Percentiles rank a stretch among this genome's conserved stretches.
Conservation (phyloP, 495 filamentous ascomycete species). For the Neurospora sp. region DNA sequence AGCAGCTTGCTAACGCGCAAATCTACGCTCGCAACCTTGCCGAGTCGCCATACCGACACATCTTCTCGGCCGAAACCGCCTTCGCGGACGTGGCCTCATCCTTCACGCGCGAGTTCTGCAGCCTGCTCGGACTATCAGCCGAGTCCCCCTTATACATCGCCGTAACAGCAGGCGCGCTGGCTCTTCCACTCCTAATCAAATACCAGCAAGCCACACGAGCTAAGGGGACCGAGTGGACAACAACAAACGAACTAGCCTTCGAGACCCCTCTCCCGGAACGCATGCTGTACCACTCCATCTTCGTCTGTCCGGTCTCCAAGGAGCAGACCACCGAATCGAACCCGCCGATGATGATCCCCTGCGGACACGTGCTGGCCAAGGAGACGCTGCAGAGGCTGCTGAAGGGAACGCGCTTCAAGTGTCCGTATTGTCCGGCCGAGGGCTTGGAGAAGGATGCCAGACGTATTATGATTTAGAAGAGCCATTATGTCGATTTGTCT, state of each 20-base stretch:
- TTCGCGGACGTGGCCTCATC: conserved; percentile 73
- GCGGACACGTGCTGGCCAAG: conserved; percentile 84
- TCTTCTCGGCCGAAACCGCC: conserved; percentile 62
- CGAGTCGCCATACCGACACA: conserved; percentile 59
- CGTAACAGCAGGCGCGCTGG: conserved; percentile 82
- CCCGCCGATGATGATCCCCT: conserved; percentile 96
- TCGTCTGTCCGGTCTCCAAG: conserved; percentile 94
- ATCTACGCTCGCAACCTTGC: conserved; percentile 59
- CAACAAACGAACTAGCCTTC: conserved; percentile 78
- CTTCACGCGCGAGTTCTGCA: conserved; percentile 92
- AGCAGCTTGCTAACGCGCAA: conserved; percentile 67
- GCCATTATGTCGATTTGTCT: background rate
- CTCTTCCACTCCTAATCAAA: conserved; percentile 76
- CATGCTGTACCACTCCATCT: conserved; percentile 92
- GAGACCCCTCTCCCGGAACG: conserved; percentile 79
- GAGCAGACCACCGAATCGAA: conserved; percentile 90
- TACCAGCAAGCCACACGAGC: conserved; percentile 71
- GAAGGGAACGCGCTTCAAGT: conserved; percentile 79
- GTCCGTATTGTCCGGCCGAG: conserved; percentile 90
- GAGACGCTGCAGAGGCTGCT: conserved; percentile 69
- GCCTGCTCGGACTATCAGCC: conserved; percentile 75
- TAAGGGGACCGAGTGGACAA: conserved; percentile 91
- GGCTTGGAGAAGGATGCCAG: conserved; percentile 64
- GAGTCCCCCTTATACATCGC: conserved; percentile 87
- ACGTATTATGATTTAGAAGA: conserved; percentile 48